Base-by-base conservation (phyloP, 2,329 filamentous ascomycete species). In the Moelleriella libera region DNA sequence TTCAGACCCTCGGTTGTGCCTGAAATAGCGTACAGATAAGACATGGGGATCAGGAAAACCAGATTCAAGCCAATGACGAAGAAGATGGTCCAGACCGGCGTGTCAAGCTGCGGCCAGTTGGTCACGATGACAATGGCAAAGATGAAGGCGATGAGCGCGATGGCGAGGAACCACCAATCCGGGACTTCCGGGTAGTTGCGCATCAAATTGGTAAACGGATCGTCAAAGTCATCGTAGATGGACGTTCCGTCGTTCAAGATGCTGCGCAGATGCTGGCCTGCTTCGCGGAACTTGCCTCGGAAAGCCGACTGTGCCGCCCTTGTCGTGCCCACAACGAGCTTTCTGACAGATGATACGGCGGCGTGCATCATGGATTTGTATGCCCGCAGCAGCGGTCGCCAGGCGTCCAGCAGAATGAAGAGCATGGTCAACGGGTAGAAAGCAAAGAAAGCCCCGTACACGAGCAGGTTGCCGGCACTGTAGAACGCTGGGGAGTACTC, bases 1-100 rank as follows among this genome's bases (percentile, higher is more conserved):
- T 75, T 75, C 7, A 76, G 55, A 0, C 64, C 63, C 8, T 68
- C 56, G 14, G 67, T 68, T 4, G 65, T 68, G 29, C 67, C 67
- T 0, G 68, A 68, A 7, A 66, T 68, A 3, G 67, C 65, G 3
- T 61, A 66, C 4, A 69, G 56, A 48, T 67, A 63, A 0, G 64
- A 64, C 41, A 69, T 54, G 1, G 67, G 67, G 1, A 70, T 60
- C 3, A 65, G 58, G 44, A 68, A 67, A 11, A 67, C 59, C 5
- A 69, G 50, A 49, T 63, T 64, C 44, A 66, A 57, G 11, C 52
- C 63, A 31, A 65, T 60, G 31, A 61, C 57, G 30, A 60, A 55
- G 44, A 63, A 59, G 3, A 61, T 55, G 6, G 55, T 54, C 58
- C 59, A 62, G 5, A 58, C 52, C 2, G 60, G 60, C 2, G 58